Percentiles rank a stretch among this genome's conserved stretches.
These are phyloP conservation scores for Metschnikowia noctiluminum DNA, from an alignment of 805 yeast species.

Conservation along the genomic window DNA sequence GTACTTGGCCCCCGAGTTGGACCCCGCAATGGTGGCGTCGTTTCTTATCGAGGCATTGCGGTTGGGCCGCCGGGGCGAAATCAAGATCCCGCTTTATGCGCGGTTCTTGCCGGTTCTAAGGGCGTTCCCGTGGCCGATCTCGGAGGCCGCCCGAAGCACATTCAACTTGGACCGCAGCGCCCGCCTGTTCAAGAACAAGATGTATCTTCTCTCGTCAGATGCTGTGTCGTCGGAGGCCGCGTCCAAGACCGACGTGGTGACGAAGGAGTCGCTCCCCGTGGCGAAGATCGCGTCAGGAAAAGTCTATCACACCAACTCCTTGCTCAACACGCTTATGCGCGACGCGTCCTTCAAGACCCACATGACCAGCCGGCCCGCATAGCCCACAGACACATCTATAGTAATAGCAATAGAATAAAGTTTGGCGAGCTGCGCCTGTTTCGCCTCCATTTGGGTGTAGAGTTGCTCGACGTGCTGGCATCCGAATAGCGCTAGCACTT, in stretches of 20 bases:
- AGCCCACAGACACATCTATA: constrained; percentile 8
- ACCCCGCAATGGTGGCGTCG: constrained; percentile 62
- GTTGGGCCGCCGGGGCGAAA: constrained; percentile 62
- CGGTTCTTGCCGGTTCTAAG: constrained; percentile 69
- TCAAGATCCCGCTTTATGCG: constrained; percentile 75
- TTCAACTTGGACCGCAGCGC: constrained; percentile 61
- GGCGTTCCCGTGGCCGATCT: constrained; percentile 69
- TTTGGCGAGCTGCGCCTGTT: constrained; percentile 5
- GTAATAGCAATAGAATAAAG: constrained; percentile 2
- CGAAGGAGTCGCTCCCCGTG: constrained; percentile 3
- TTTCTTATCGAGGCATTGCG: constrained; percentile 54
- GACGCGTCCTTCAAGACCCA: constrained; percentile 13
- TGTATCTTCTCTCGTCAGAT: constrained; percentile 5
- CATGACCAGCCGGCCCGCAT: constrained; percentile 1
- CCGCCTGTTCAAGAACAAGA: not conserved
- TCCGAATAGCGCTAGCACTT: constrained; percentile 14
- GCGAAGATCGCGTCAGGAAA: not conserved
- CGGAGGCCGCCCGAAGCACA: constrained; percentile 47
- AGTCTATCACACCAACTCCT: constrained; percentile 5
- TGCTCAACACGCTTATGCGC: constrained; percentile 9
- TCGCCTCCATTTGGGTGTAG: constrained; percentile 11
- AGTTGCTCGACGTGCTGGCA: constrained; percentile 17
- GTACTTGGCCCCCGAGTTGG: constrained; percentile 77
- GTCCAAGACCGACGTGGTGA: not conserved
- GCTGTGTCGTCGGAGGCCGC: not conserved